Conservation (phyloP, 495 filamentous ascomycete species). For the Penicillium paxilli region DNA sequence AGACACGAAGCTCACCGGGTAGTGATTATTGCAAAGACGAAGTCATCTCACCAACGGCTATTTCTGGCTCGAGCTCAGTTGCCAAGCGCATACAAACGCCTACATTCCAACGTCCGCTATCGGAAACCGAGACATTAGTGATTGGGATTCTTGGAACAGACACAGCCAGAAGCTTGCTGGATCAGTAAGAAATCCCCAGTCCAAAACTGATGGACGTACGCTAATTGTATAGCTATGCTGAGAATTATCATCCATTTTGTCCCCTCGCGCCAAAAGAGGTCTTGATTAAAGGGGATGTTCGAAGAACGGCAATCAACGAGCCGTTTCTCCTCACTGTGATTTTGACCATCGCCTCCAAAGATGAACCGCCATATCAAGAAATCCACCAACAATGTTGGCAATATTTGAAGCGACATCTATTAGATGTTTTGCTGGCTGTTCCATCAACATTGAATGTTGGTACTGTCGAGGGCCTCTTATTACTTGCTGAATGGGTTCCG, state of each 20-base stretch:
- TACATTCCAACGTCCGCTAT: not conserved
- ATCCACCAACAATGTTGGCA: constrained; percentile 6
- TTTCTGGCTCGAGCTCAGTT: too few species aligned
- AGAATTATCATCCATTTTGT: constrained; percentile 4
- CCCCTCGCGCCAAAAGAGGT: not conserved
- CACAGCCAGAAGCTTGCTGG: not conserved
- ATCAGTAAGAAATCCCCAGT: not conserved
- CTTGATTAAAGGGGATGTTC: not conserved
- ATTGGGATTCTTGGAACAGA: constrained; percentile 2
- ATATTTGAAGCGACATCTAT: not conserved
- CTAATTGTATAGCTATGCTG: not conserved
- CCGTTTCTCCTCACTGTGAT: not conserved
- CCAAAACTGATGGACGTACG: not conserved
- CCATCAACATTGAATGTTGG: constrained; percentile 1
- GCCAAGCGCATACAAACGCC: not conserved
- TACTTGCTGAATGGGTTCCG: constrained; percentile 5
- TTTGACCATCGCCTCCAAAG: constrained; percentile 3
- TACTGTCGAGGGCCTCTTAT: constrained; percentile 1
- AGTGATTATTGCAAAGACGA: not conserved
- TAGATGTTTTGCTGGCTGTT: not conserved
- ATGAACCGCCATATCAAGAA: not conserved
- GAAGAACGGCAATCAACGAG: constrained; percentile 1
- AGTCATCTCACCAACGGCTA: too few species aligned
- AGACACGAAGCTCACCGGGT: not conserved
- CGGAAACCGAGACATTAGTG: constrained; percentile 5